Evolutionary conservation across 352 stramenopile genomes (phyloP), one percentile per base, ranked within the genome.

Genomic region (Poterioochromonas sp.): DNA sequence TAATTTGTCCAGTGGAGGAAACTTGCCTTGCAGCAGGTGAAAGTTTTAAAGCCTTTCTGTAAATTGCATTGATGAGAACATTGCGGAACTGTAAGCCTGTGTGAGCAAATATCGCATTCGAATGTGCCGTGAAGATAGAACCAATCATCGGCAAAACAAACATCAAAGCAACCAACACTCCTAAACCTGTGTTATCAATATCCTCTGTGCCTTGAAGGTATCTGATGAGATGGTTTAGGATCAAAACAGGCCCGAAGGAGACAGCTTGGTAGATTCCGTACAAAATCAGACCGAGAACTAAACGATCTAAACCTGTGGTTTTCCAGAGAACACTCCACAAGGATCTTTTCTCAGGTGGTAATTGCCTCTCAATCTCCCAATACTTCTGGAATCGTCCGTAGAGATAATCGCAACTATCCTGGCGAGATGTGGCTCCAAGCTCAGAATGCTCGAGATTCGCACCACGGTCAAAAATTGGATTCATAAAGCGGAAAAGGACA

Each of bases 11-110:
- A 34, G 84, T 68, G 20, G 51, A 47, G 1, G 34, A 29, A 37
- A n/a, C 11, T 20, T 34, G 0, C 29, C 32, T 22, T 18, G 0
- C n/a, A 76, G 77, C 73, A 8, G 84, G 80, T 1, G 77, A 82
- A 11, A 89, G 74, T 1, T 78, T 76, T 26, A 89, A 74, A 34
- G 84, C 80, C 60, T 89, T 89, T 40, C 82, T 78, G 77, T 89
- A 89, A 39, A 89, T 82, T 35, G 82, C 78, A 71, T 79, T 71
- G 49, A 76, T 83, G n/a, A 84, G 47, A 0, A 65, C 78, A 18
- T 73, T 79, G 3, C 81, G 62, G 41, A 84, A 69, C 34, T 82
- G 65, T 39, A 37, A 3, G 26, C 5, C 65, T 15, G 32, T 54
- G 40, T 54, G 39, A 40, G 1, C 29, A 8, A 74, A 34, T 8